Conservation (phyloP, 169 alveolate genomes). For the Cryptosporidium andersoni region DNA sequence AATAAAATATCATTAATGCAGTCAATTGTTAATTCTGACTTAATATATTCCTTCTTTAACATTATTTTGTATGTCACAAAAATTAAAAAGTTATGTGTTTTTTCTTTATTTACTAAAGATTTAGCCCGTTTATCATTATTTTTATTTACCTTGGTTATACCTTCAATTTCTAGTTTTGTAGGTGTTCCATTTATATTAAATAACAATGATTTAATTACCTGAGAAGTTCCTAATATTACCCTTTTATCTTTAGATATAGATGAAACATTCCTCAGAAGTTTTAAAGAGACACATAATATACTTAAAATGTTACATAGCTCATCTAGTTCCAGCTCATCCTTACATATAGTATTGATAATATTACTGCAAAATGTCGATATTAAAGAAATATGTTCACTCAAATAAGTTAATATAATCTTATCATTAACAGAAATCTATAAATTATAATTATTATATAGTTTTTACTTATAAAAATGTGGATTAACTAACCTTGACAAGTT, state of each 20-base stretch:
- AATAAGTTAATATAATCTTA: not conserved
- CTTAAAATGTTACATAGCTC: not conserved
- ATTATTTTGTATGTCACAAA: no score
- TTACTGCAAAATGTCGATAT: not conserved
- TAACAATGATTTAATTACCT: not conserved
- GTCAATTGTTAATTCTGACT: not conserved
- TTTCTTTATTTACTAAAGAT: no score
- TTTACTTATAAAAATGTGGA: no score
- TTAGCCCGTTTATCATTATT: no score
- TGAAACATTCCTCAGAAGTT: conserved; percentile 12
- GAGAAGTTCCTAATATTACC: not conserved
- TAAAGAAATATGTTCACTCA: not conserved
- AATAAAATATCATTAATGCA: conserved; percentile 19
- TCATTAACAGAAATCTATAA: conserved; percentile 16
- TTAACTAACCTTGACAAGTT: no score
- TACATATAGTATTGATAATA: not conserved
- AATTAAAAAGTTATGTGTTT: no score
- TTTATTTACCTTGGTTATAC: no score
- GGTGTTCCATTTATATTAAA: no score
- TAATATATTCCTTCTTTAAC: no score
- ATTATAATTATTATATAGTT: no score
- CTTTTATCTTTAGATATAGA: conserved; percentile 21
- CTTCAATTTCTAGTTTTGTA: no score
- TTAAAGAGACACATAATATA: conserved; percentile 2
- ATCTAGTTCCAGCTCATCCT: not conserved